Evolutionary conservation across 2,329 filamentous ascomycete genomes (phyloP), one percentile per base, ranked within the genome.

Genomic region (Clarireedia monteithiana): DNA sequence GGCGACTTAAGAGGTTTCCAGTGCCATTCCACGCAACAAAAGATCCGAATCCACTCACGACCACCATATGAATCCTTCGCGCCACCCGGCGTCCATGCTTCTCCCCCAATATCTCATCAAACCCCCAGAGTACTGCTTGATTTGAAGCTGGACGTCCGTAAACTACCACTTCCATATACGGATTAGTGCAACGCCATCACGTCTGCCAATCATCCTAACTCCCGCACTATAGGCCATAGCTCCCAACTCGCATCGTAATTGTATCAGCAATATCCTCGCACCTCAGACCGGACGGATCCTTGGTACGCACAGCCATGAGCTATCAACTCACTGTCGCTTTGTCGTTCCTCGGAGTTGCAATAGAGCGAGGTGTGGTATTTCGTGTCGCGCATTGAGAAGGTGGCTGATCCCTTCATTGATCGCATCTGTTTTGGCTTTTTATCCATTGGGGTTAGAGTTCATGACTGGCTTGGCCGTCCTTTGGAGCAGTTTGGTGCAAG

Each of bases 61-160:
- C 39, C 39, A 42, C n/a, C 39, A 42, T 6, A 5, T 6, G n/a
- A n/a, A 34, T 34, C 30, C 30, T 34, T 34, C 30, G 30, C 30
- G 5, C 30, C 10, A 34, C 12, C 30, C 12, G 30, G 10, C 30
- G 30, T 34, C 30, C 30, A 34, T 34, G 12, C 30, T 4, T 12
- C 30, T 34, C 39, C 49, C 39, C 39, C 39, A 46, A 44, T 38
- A 24, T 45, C 10, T 20, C 20, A 7, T n/a, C 14, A 36, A 24
- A 14, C 9, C 27, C 30, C n/a, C 30, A 15, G 4, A 17, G 14
- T n/a, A 10, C 7, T 15, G 39, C 24, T 48, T 4, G 48, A 53
- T 53, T 7, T 48, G 50, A 48, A 20, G 42, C 42, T 38, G 50
- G 50, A 48, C n/a, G 44, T 54, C 52, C 52, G 44, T 10, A 40